A percentile compares a stretch with the other conserved stretches of the same genome.
Conservation (phyloP, 257 asterid species). For the Jasminum sambac region DNA sequence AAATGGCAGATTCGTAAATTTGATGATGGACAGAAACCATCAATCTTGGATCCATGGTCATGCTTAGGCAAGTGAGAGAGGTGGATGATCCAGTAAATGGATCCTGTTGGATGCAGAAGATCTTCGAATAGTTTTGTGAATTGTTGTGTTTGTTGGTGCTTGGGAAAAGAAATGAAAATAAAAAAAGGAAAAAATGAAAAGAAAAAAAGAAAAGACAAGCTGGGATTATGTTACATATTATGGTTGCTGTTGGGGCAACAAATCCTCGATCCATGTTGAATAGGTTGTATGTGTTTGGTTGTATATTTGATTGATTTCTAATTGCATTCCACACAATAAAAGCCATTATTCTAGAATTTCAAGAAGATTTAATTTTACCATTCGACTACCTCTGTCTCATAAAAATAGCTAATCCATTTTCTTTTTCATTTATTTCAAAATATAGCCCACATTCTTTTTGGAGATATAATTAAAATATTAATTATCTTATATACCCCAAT, state of each 20-base stretch:
- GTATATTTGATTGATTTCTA: not conserved
- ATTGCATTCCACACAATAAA: not conserved
- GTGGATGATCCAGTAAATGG: not conserved
- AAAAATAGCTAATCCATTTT: too few species aligned
- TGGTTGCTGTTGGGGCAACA: constrained; percentile 5
- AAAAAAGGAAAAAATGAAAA: too few species aligned
- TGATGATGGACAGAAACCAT: not conserved
- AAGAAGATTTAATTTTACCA: not conserved
- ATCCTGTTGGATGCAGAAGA: constrained; percentile 18
- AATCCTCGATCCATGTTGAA: not conserved
- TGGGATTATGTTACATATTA: not conserved
- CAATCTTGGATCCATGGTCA: too few species aligned
- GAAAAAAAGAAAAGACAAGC: not conserved
- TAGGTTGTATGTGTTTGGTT: not conserved
- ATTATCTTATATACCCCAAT: too few species aligned
- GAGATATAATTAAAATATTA: too few species aligned
- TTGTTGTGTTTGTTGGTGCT: not conserved
- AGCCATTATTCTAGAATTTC: not conserved
- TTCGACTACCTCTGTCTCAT: too few species aligned
- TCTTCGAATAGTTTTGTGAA: not conserved
- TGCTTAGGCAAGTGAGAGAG: constrained; percentile 6
- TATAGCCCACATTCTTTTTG: too few species aligned
- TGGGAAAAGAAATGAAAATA: too few species aligned
- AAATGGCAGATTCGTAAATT: not conserved
- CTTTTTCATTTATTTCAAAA: too few species aligned